phyloP scores from a whole-genome alignment of 768 basidiomycete species.

The Kwoniella sp. region DNA sequence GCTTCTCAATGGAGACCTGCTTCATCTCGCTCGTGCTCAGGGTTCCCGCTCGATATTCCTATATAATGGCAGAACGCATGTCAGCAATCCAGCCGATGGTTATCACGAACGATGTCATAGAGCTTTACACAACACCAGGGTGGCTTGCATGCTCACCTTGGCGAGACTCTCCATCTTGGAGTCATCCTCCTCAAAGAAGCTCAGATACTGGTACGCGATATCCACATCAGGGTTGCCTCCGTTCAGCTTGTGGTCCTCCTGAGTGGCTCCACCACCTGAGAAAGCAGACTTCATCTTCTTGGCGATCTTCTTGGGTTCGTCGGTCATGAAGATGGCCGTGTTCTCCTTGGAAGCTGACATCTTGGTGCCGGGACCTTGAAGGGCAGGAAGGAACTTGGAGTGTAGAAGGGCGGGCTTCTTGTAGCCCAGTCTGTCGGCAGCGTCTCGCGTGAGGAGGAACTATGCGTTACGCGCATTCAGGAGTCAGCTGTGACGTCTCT shows the following conservation, averaged over 20 bases:
- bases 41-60: conserved; percentile 90
- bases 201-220: conserved; percentile 90
- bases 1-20: conserved; percentile 74
- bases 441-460: conserved; percentile 96
- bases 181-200: conserved; percentile 94
- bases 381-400: conserved; percentile 95
- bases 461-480: conserved; percentile 61
- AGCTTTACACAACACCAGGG: not conserved
- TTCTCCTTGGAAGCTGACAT: conserved; percentile 97
- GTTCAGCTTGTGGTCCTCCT: conserved; percentile 83
- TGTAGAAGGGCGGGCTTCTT: conserved; percentile 91
- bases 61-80: conserved; percentile 1
- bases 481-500: not conserved
- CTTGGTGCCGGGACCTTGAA: conserved; percentile 97
- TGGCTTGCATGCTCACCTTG: too few species aligned
- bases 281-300: conserved; percentile 96
- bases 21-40: conserved; percentile 91
- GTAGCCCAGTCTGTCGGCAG: conserved; percentile 90
- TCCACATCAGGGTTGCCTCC: conserved; percentile 96
- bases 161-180: conserved; percentile 77
- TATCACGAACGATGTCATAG: not conserved
- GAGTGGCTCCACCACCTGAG: conserved; percentile 91
- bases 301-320: conserved; percentile 89
- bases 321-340: conserved; percentile 94
- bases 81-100: not conserved